Conservation (phyloP, 495 filamentous ascomycete genomes). For the Trichocladium antarcticum region DNA sequence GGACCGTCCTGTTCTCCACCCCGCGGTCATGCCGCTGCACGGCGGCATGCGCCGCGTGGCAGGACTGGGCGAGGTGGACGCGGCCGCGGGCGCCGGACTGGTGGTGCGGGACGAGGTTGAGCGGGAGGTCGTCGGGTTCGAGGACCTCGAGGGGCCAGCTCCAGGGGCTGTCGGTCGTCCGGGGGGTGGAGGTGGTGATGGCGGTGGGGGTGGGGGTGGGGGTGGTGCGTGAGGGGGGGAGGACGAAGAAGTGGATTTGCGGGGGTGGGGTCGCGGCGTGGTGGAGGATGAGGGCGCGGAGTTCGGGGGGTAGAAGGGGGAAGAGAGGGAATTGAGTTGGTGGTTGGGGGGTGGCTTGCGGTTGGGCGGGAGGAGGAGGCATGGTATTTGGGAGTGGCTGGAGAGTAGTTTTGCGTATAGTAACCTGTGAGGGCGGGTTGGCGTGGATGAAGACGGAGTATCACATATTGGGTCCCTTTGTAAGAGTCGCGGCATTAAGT, state of each 20-base stretch:
- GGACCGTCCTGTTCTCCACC: conserved; percentile 3
- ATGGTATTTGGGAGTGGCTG: too few relatives aligned
- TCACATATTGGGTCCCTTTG: too few relatives aligned
- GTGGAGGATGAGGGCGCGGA: conserved; percentile 21
- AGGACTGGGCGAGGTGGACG: conserved; percentile 13
- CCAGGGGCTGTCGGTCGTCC: too few relatives aligned
- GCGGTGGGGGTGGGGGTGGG: conserved; percentile 18
- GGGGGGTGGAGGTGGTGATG: neutral
- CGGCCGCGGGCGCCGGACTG: conserved; percentile 23
- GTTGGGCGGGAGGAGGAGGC: too few relatives aligned
- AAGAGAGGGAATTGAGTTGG: conserved; percentile 16
- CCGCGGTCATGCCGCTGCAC: conserved; percentile 5
- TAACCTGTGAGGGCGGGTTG: too few relatives aligned
- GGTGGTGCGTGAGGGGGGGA: conserved; percentile 43
- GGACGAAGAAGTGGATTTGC: conserved; percentile 23
- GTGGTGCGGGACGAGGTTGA: conserved; percentile 14
- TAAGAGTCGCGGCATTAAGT: too few relatives aligned
- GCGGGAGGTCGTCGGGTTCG: conserved; percentile 13
- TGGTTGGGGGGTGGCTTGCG: neutral
- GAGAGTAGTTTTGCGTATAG: too few relatives aligned
- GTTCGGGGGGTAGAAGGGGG: conserved; percentile 13
- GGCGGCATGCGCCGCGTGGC: conserved; percentile 14
- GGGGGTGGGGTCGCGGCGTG: conserved; percentile 13
- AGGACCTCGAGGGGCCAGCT: neutral
- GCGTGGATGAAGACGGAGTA: too few relatives aligned